Conservation (phyloP, 2,329 filamentous ascomycete species). For the Curvularia spicifera region DNA sequence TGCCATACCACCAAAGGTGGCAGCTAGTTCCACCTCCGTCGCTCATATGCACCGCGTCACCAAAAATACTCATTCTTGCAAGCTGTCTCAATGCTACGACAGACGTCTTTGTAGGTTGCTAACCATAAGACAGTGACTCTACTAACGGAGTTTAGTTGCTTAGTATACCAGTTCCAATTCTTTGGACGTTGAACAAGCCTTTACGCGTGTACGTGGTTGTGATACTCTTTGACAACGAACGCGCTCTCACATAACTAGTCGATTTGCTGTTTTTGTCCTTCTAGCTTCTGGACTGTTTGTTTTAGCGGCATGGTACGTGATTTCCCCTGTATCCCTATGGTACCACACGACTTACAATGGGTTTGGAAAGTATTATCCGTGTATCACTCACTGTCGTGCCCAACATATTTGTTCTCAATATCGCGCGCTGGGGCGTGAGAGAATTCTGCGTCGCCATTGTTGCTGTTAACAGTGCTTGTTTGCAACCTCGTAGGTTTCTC, state of each 20-base stretch:
- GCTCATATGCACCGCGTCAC: not conserved
- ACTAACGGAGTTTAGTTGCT: not conserved
- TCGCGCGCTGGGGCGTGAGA: not conserved
- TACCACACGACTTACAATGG: not conserved
- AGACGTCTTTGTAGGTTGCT: not conserved
- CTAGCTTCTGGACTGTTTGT: not conserved
- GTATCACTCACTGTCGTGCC: conserved; percentile 1
- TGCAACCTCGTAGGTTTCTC: not conserved
- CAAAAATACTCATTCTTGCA: conserved; percentile 1
- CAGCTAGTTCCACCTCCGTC: not conserved
- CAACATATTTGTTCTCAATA: not conserved
- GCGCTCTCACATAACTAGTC: not conserved
- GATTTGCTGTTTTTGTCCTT: not conserved
- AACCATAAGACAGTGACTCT: not conserved
- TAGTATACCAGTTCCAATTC: not conserved
- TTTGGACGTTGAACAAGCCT: conserved; percentile 1
- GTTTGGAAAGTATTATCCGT: not conserved
- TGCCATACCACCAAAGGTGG: conserved; percentile 1
- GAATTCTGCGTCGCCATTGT: not conserved
- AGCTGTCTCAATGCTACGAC: conserved; percentile 1
- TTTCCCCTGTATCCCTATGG: not conserved
- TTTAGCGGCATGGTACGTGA: not conserved
- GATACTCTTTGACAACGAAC: not conserved
- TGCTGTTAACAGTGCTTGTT: not conserved
- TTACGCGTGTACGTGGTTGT: not conserved